Evolutionary conservation across 2,329 filamentous ascomycete species (phyloP), one percentile per base, ranked within the genome.

Genomic region (Calonectria henricotiae): DNA sequence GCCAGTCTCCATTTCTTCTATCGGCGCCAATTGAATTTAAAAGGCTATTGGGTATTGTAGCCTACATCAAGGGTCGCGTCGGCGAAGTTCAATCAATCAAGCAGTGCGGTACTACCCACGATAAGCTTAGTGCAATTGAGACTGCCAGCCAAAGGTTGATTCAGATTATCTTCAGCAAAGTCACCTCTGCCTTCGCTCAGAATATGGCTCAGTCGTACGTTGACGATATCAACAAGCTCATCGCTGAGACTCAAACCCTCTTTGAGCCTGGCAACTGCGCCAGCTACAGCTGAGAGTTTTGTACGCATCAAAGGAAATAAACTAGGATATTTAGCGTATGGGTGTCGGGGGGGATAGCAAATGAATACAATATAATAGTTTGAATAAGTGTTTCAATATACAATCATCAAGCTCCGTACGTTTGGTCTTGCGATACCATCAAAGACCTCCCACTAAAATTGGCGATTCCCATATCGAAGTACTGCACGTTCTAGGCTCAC

Each of bases 171-270:
- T 5, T 58, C 32, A 25, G 13, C 20, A 58, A 58, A 7, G 51
- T 58, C 20, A 6, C 51, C 11, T 58, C 51, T 8, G n/a, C 35
- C n/a, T 58, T 58, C 23, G 51, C 9, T 20, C 39, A 41, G 51
- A 58, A 17, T 32, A 12, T 58, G 32, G 51, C 51, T 25, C 51
- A 58, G 35, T 25, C 51, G 37, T 58, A 58, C 13, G 51, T 58
- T 39, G 32, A 58, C 3, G 51, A 58, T 20, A 58, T 58, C 51
- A 58, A 58, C 51, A 20, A 58, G 20, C 51, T 58, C 25, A 12
- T 58, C 13, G 20, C n/a, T n/a, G n/a, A 58, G 23, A 37, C 30
- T 7, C 32, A 58, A 12, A 12, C 39, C 4, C 51, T 58, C 35
- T 58, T 58, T 20, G 20, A 20, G 2, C 12, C 35, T 11, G n/a